These are phyloP conservation scores for Pelargonium citronellum DNA, from an alignment of 441 rosid species.

Conservation along the genomic window DNA sequence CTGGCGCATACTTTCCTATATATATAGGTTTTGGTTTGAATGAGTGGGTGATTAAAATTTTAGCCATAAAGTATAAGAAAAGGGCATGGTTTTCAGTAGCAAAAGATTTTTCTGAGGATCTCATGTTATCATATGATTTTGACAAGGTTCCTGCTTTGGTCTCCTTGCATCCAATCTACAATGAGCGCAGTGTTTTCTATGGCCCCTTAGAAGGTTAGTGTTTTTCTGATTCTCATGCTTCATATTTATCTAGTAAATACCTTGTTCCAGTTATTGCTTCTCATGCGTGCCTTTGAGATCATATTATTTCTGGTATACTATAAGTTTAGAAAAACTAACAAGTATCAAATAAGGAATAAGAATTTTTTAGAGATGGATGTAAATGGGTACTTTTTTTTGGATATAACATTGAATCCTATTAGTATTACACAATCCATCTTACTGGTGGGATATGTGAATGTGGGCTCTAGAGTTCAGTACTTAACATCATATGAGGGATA, in stretches of 20 bases:
- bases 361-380: neutral
- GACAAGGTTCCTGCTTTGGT: slow-evolving; percentile 76
- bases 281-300: neutral
- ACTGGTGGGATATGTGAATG: too few species aligned
- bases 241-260: too few species aligned
- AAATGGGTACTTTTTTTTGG: neutral
- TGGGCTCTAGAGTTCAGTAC: too few species aligned
- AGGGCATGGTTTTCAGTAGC: slow-evolving; percentile 91
- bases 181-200: slow-evolving; percentile 61
- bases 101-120: slow-evolving; percentile 61
- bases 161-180: slow-evolving; percentile 50
- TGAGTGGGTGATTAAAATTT: slow-evolving; percentile 38
- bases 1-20: slow-evolving; percentile 63
- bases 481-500: too few species aligned
- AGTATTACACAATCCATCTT: too few species aligned
- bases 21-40: slow-evolving; percentile 69
- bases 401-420: too few species aligned
- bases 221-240: slow-evolving; percentile 4
- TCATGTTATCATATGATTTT: slow-evolving; percentile 56
- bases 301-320: neutral
- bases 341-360: neutral
- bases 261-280: too few species aligned
- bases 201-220: slow-evolving; percentile 87
- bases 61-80: slow-evolving; percentile 66
- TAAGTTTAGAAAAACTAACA: neutral